Base-by-base conservation (phyloP, 441 rosid genomes). In the Pelargonium exstipulatum region DNA sequence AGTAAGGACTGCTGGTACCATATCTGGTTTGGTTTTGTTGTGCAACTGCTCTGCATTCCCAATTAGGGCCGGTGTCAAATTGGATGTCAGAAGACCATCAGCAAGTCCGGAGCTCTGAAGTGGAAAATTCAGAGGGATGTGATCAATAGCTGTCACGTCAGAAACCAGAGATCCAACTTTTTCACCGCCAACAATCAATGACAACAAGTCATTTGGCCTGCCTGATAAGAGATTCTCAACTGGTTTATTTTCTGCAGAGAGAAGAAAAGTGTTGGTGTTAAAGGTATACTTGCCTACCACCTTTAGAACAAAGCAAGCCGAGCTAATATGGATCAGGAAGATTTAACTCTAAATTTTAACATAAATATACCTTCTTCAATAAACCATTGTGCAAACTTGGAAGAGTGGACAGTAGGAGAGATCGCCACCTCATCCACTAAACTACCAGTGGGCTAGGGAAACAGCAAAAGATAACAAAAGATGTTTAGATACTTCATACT, bases 311-410 rank as follows among this genome's bases (percentile, higher is more conserved):
- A 22, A 60, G 17, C 64, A 60, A 60, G 29, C 16, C 16, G 8
- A 24, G 29, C 35, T 60, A 10, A 60, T 24, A 14, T 22, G 22
- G 14, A 60, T 60, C 64, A 60, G 16, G 40, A 60, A 60, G 64
- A 60, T 60, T 24, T 68, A 68, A 66, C 63, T 65, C 53, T 60
- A 67, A 68, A 71, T 46, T 71, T 51, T 71, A 46, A 51, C 18
- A 24, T 40, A 22, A n/a, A 42, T 53, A 46, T 53, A 95, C 99
- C 99, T 83, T 88, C 98, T 83, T 92, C 97, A 65, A 78, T 69
- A 84, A 95, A 95, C 85, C 92, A 88, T 71, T 81, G 90, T 64
- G 95, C 95, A 73, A 95, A 95, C 84, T 86, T 95, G 72, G 99
- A 95, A 77, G 97, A 91, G 32, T 83, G 86, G 70, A 71, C 78